phyloP scores from a whole-genome alignment of 2,329 filamentous ascomycete species.

The Trichophyton mentagrophytes region DNA sequence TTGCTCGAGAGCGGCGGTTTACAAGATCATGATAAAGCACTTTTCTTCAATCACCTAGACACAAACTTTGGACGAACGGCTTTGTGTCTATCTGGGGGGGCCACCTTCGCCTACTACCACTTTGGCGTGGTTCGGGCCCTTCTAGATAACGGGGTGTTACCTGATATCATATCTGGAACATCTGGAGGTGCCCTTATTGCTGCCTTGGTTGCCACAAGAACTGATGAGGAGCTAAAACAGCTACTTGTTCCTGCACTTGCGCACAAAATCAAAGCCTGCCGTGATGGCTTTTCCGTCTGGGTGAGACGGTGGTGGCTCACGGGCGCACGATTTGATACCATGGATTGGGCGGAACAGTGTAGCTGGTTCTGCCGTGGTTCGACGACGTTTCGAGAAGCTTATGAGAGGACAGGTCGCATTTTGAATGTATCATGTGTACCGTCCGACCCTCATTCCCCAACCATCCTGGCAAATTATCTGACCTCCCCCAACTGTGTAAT shows the following conservation, averaged over 20 bases:
- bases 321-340: slow-evolving; percentile 82
- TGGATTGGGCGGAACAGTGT: slow-evolving; percentile 77
- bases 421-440: slow-evolving; percentile 94
- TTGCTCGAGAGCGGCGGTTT: slow-evolving; percentile 57
- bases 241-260: slow-evolving; percentile 81
- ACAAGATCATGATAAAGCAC: slow-evolving; percentile 58
- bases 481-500: slow-evolving; percentile 95
- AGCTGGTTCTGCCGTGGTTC: slow-evolving; percentile 86
- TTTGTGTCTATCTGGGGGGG: slow-evolving; percentile 82
- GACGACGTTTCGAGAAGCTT: slow-evolving; percentile 89
- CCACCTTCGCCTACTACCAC: slow-evolving; percentile 93
- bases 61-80: slow-evolving; percentile 89
- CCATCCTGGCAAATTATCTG: slow-evolving; percentile 88
- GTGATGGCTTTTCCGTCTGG: slow-evolving; percentile 66
- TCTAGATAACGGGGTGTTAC: slow-evolving; percentile 70
- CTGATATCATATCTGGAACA: slow-evolving; percentile 91
- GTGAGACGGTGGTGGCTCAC: slow-evolving; percentile 76
- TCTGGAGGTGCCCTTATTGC: slow-evolving; percentile 88
- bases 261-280: slow-evolving; percentile 69
- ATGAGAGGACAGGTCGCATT: slow-evolving; percentile 82
- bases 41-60: slow-evolving; percentile 73
- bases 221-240: slow-evolving; percentile 76
- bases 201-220: slow-evolving; percentile 73
- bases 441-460: slow-evolving; percentile 82
- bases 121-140: slow-evolving; percentile 85